Base-by-base conservation (phyloP, 345 rosid species). In the Murraya koenigii region DNA sequence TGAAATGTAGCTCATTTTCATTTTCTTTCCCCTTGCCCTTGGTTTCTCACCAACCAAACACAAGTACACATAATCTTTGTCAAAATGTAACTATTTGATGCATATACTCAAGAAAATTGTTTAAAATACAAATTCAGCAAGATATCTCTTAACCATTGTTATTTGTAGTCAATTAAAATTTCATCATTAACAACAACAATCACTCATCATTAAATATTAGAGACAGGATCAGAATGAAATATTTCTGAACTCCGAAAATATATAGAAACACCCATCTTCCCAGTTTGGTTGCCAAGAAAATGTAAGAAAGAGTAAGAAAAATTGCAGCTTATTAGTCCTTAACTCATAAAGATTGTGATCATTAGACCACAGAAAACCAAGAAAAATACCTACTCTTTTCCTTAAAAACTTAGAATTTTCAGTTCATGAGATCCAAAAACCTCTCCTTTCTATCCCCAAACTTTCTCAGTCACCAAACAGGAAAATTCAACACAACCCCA, bases 41-140 rank as follows among this genome's bases (percentile, higher is more conserved):
- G 56, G 49, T 62, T 74, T 74, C 60, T 39, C 60, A 30, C 41
- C 41, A 74, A 63, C n/a, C 69, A 44, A 62, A 62, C 69, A 44
- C 32, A 59, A 38, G 0, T 71, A 30, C 23, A 25, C 75, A 52
- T 32, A 33, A 59, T 35, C 26, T 15, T 28, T 49, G 28, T 55
- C 75, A 23, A 32, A 72, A 39, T 73, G 23, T 15, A 23, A 67
- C 17, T 13, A 67, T 61, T 41, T 38, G 54, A 25, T 39, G 32
- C 35, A 41, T 44, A 44, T 17, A 14, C 28, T 28, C 33, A 44
- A 68, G 56, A 70, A 61, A 61, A 26, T 32, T 26, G 66, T 28
- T 61, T 11, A 28, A 32, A 28, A 11, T 5, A 61, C 28, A 32
- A 61, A 26, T n/a, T 60, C 33, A 13, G 8, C 13, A 26, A 11